Base-by-base conservation (phyloP, 495 filamentous ascomycete genomes). In the Penicillium silybi region DNA sequence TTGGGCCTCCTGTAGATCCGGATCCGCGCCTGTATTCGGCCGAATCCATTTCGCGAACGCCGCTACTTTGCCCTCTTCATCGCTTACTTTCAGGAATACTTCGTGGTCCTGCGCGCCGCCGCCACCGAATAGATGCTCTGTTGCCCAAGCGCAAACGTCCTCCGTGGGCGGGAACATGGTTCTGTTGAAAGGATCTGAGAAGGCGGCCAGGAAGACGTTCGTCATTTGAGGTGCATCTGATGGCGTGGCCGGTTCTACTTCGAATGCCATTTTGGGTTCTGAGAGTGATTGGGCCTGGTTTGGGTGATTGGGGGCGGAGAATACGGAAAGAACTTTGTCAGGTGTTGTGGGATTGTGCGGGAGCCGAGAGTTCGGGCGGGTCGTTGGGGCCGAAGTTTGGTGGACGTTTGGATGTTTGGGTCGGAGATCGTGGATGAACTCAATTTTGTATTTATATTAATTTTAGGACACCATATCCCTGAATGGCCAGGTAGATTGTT, bases 21-120 rank as follows among this genome's bases (percentile, higher is more conserved):
- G 45, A 51, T 49, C 50, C 27, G 59, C 50, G 42, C 9, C n/a
- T n/a, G n/a, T 10, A 8, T 22, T 7, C 6, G 52, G 58, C 32
- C 26, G 46, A 20, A 54, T 41, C 65, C 65, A 68, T 47, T 64
- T 62, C 32, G 65, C 65, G 20, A 65, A 65, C 17, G 51, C 65
- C 11, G 38, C 58, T 2, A 59, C 43, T 23, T 27, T 25, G 16
- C 46, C 60, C 6, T 46, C 18, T 11, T 54, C 25, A 10, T 57
- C 55, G 7, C 44, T 29, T n/a, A 61, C 38, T 38, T 61, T 66
- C 8, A 66, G 20, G n/a, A 53, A 25, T 9, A 57, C 17, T n/a
- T 61, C 44, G 29, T 51, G 25, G 6, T 40, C 17, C 9, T 41
- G 15, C 16, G 27, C 22, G 25, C 45, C 26, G 11, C 32, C 37